Conservation (phyloP, 2,329 filamentous ascomycete genomes). For the Trichothecium sympodiale region DNA sequence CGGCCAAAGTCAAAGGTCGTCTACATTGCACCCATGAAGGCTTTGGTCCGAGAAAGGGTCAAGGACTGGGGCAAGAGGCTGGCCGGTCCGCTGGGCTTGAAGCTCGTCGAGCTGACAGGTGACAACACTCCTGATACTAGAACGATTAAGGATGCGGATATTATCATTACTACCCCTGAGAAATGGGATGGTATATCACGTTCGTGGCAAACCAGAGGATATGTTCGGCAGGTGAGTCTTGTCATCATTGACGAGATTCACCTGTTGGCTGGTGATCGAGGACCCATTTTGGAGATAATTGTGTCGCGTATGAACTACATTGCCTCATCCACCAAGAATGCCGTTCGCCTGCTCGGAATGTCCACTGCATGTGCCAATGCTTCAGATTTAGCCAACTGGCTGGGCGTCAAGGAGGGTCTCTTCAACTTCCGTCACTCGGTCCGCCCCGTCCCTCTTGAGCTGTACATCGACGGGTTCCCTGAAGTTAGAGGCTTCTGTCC, state of each 20-base stretch:
- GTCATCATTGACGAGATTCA: conserved; percentile 99
- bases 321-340: conserved; percentile 79
- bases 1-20: conserved; percentile 93
- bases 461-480: conserved; percentile 96
- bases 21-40: conserved; percentile 99
- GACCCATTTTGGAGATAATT: conserved; percentile 96
- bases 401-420: conserved; percentile 87
- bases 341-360: conserved; percentile 92
- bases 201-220: conserved; percentile 96
- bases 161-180: conserved; percentile 98
- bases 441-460: conserved; percentile 86
- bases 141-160: conserved; percentile 89
- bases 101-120: conserved; percentile 86
- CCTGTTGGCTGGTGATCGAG: conserved; percentile 88
- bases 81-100: conserved; percentile 71
- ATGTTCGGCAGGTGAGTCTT: conserved; percentile 86
- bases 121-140: conserved; percentile 97
- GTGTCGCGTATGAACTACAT: conserved; percentile 96
- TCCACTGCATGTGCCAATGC: conserved; percentile 97
- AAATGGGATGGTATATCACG: conserved; percentile 99
- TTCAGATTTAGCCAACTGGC: conserved; percentile 86
- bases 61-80: conserved; percentile 86
- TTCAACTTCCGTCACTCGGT: conserved; percentile 98
- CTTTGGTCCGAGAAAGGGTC: conserved; percentile 88
- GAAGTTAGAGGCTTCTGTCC: conserved; percentile 93